Percentiles rank a stretch among this genome's conserved stretches.
Evolutionary conservation across 495 filamentous ascomycete genomes (phyloP).

Genomic region (Penicillium coffeae): DNA sequence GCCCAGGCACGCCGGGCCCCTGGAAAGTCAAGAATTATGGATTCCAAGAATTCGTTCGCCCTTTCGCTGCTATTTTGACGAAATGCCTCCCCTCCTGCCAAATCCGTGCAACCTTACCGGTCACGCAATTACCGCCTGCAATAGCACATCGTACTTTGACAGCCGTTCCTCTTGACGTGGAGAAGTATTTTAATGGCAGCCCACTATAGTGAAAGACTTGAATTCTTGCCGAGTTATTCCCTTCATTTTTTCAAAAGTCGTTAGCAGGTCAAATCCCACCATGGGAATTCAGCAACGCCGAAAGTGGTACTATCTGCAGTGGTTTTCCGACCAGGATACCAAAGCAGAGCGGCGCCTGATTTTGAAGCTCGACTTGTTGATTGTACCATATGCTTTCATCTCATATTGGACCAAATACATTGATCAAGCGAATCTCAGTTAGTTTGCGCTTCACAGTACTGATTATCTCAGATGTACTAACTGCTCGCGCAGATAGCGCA

Average conservation of each 20-base stretch:
- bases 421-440: slow-evolving; percentile 38
- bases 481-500: not conserved
- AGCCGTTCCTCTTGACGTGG: not conserved
- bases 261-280: not conserved
- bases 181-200: not conserved
- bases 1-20: not conserved
- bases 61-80: not conserved
- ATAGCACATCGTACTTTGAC: not conserved
- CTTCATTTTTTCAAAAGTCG: not conserved
- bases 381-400: slow-evolving; percentile 39
- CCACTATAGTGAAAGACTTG: too few relatives aligned
- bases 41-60: too few relatives aligned
- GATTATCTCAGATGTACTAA: not conserved
- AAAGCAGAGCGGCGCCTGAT: slow-evolving; percentile 40
- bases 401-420: slow-evolving; percentile 49
- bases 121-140: slow-evolving; percentile 18
- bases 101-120: not conserved
- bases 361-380: slow-evolving; percentile 42
- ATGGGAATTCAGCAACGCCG: slow-evolving; percentile 21
- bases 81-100: not conserved
- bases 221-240: too few relatives aligned
- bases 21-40: too few relatives aligned
- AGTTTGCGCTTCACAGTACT: not conserved
- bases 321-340: slow-evolving; percentile 41
- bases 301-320: slow-evolving; percentile 40